phyloP scores from a whole-genome alignment of 2,329 filamentous ascomycete species.

The Neopestalotiopsis rosae region DNA sequence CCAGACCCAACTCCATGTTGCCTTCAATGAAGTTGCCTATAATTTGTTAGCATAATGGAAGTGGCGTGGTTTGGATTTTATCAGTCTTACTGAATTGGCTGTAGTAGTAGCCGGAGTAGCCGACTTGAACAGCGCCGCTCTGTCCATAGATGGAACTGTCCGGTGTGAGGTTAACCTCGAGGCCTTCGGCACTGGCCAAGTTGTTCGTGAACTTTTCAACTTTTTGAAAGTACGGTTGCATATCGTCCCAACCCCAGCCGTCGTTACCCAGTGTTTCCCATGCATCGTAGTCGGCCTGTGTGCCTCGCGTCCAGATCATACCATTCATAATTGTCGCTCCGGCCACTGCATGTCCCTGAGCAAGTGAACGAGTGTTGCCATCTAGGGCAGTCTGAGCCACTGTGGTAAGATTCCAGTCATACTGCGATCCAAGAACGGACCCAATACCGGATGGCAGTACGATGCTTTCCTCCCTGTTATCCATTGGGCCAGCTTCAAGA shows the following conservation, averaged over 20 bases:
- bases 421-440: constrained; percentile 13
- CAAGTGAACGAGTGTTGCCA: constrained; percentile 36
- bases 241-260: constrained; percentile 42
- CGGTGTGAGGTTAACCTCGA: background rate
- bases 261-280: constrained; percentile 43
- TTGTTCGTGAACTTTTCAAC: constrained; percentile 24
- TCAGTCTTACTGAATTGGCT: constrained; percentile 7
- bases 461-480: background rate
- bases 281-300: constrained; percentile 40
- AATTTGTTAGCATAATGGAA: background rate
- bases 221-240: constrained; percentile 52
- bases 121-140: constrained; percentile 5
- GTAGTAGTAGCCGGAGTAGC: constrained; percentile 13
- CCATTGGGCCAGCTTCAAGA: constrained; percentile 14
- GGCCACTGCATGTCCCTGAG: constrained; percentile 39
- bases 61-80: background rate
- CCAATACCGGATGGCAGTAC: constrained; percentile 6
- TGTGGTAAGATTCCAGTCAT: constrained; percentile 32
- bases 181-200: background rate
- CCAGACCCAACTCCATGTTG: constrained; percentile 13
- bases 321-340: constrained; percentile 43
- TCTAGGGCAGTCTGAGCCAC: constrained; percentile 31
- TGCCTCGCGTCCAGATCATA: constrained; percentile 42
- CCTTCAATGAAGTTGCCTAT: constrained; percentile 12
- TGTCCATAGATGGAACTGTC: constrained; percentile 14